A percentile compares a stretch with the other conserved stretches of the same genome.
Evolutionary conservation across 805 yeast species (phyloP).

Genomic region (Starmera dryadoides): DNA sequence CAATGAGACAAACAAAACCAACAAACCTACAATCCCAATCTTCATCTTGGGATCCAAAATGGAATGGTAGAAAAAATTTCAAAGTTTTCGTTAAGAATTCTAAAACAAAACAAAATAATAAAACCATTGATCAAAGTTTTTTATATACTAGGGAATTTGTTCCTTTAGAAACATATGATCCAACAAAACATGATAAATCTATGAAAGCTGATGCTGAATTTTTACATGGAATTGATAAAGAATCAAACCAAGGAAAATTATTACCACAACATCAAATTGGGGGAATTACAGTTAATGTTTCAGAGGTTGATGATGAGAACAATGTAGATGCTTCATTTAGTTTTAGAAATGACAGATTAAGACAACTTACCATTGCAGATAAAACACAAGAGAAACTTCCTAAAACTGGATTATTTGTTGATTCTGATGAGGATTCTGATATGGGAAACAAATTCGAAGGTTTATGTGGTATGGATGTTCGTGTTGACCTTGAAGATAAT

Average conservation of each 20-base stretch:
- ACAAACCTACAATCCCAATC: neutral
- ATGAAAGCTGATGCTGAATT: constrained; percentile 1
- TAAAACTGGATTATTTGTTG: constrained; percentile 9
- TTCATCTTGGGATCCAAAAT: constrained; percentile 7
- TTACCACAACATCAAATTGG: neutral
- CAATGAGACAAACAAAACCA: constrained; percentile 3
- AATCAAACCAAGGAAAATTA: neutral
- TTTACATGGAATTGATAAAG: constrained; percentile 2
- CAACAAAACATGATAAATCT: constrained; percentile 2
- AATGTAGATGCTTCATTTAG: neutral
- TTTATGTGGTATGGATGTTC: constrained; percentile 17
- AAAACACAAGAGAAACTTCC: neutral
- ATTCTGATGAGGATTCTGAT: constrained; percentile 9
- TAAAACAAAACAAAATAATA: constrained; percentile 1
- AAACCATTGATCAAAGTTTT: constrained; percentile 16
- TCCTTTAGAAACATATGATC: constrained; percentile 19
- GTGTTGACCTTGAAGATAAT: constrained; percentile 3
- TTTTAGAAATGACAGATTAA: neutral
- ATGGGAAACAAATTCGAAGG: constrained; percentile 5
- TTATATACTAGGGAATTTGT: constrained; percentile 26
- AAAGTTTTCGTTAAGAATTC: constrained; percentile 29
- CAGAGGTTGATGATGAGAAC: neutral
- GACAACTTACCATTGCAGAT: constrained; percentile 1
- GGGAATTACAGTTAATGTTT: neutral
- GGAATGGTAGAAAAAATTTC: constrained; percentile 30